Conservation (phyloP, 306 rosid species). For the Hylodesmum podocarpum region DNA sequence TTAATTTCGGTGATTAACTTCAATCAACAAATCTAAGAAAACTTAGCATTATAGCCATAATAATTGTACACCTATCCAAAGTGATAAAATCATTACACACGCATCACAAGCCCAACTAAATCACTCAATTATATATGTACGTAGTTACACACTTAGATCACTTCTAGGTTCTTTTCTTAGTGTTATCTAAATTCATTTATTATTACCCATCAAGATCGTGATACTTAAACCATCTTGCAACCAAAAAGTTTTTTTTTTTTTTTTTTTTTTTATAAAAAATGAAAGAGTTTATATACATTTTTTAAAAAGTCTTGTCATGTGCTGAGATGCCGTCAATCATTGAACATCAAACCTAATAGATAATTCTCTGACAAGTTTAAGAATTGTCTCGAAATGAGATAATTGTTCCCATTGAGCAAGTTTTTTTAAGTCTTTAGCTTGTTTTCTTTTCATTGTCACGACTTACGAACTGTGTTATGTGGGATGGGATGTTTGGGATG, state of each 20-base stretch:
- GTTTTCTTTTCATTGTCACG: not conserved
- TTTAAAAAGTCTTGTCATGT: conserved; percentile 14
- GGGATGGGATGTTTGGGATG: not conserved
- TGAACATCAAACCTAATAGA: not conserved
- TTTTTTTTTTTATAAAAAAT: not conserved
- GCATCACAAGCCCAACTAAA: not conserved
- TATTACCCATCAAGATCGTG: not conserved
- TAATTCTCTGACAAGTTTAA: conserved; percentile 17
- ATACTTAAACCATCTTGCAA: not conserved
- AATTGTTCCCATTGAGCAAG: not conserved
- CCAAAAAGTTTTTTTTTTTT: not conserved
- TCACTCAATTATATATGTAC: not conserved
- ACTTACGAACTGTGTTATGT: too few species aligned
- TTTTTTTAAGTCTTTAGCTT: not conserved
- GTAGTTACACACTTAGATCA: not conserved
- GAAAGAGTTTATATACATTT: too few species aligned
- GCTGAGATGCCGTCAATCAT: conserved; percentile 26
- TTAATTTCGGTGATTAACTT: not conserved
- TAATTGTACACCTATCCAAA: not conserved
- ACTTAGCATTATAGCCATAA: conserved; percentile 4
- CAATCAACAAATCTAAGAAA: conserved; percentile 21
- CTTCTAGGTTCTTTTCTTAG: not conserved
- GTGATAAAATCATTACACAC: not conserved
- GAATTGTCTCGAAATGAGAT: not conserved
- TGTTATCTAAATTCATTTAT: not conserved